Percentiles rank a stretch among this genome's conserved stretches.
phyloP scores from a whole-genome alignment of 108 stramenopile genomes.

The Pseudonitzschia multiseries region DNA sequence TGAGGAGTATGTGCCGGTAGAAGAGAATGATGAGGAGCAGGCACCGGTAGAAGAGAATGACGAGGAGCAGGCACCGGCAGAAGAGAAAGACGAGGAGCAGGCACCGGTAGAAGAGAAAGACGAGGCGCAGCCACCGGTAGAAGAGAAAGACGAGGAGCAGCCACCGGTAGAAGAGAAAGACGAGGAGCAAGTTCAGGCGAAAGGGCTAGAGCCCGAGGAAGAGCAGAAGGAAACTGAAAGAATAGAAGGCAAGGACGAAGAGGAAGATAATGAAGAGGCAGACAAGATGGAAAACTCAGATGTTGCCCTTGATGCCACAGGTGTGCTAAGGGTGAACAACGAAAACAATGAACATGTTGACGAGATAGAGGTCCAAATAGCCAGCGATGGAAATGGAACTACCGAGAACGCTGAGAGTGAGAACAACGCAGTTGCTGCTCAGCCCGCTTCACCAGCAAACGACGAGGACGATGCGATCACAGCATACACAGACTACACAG shows the following conservation, averaged over 20 bases:
- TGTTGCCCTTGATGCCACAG: not conserved
- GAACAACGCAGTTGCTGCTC: not conserved
- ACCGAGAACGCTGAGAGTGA: not conserved
- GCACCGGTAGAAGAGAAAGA: not conserved
- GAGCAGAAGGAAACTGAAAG: not conserved
- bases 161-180: too few species aligned
- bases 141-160: not conserved
- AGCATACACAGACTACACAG: not conserved
- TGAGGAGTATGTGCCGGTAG: not conserved
- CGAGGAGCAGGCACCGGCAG: not conserved
- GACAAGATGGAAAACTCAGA: too few species aligned
- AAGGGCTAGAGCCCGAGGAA: not conserved
- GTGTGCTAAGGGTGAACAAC: not conserved
- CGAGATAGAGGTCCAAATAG: not conserved
- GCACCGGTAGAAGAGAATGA: not conserved
- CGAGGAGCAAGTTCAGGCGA: too few species aligned
- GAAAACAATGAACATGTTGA: not conserved
- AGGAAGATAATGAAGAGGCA: too few species aligned
- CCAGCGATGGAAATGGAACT: not conserved
- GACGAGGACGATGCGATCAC: not conserved
- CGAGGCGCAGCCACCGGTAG: not conserved
- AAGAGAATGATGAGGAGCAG: not conserved
- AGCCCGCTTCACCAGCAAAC: not conserved
- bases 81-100: not conserved
- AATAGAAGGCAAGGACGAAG: slow-evolving; percentile 7